Conservation (phyloP, 2,329 filamentous ascomycete genomes). For the Aspergillus luchuensis region DNA sequence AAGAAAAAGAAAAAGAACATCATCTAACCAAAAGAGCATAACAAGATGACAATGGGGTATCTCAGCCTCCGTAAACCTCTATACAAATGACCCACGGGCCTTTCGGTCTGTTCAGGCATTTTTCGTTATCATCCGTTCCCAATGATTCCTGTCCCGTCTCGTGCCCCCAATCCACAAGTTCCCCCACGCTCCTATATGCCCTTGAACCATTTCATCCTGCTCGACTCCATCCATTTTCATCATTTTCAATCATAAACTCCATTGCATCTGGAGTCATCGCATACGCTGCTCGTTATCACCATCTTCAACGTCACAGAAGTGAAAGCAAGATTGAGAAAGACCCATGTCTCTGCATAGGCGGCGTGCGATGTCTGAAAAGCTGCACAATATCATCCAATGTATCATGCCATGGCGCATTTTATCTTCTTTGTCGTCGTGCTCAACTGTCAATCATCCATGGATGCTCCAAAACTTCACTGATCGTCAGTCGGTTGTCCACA, state of each 20-base stretch:
- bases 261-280: slow-evolving; percentile 9
- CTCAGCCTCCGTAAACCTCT: slow-evolving; percentile 18
- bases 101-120: not conserved
- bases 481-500: slow-evolving; percentile 78
- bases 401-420: not conserved
- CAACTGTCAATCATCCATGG: slow-evolving; percentile 64
- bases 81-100: slow-evolving; percentile 10
- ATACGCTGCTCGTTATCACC: slow-evolving; percentile 17
- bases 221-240: slow-evolving; percentile 14
- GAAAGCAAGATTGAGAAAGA: not conserved
- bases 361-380: not conserved
- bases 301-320: slow-evolving; percentile 1
- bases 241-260: slow-evolving; percentile 19
- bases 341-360: not conserved
- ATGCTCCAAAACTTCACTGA: slow-evolving; percentile 83
- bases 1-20: not conserved
- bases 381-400: not conserved
- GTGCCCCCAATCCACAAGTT: not conserved
- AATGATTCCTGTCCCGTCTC: not conserved
- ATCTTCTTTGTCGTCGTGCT: slow-evolving; percentile 8
- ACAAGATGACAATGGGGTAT: slow-evolving; percentile 19
- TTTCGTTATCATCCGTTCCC: not conserved
- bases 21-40: slow-evolving; percentile 17
- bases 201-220: slow-evolving; percentile 7
- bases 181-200: not conserved